Percentiles rank a stretch among this genome's conserved stretches.
phyloP scores from a whole-genome alignment of 2,329 filamentous ascomycete species.

The Bipolaris victoriae region DNA sequence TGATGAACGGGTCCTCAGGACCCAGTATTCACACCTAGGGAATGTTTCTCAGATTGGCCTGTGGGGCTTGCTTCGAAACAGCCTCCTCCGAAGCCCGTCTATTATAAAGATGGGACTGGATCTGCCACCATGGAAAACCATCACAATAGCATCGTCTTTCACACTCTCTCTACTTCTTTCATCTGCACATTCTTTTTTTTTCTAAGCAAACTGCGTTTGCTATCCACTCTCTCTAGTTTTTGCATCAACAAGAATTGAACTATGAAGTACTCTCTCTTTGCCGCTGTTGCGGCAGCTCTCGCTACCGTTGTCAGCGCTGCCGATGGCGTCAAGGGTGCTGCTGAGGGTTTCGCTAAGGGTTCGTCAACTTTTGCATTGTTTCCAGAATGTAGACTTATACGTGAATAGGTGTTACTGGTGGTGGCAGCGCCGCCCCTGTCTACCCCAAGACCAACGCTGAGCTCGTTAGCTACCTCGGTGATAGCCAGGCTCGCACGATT shows the following conservation, averaged over 20 bases:
- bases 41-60: conserved; percentile 17
- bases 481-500: conserved; percentile 62
- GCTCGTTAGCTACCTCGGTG: conserved; percentile 65
- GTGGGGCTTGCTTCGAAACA: conserved; percentile 15
- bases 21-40: not conserved
- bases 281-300: conserved; percentile 25
- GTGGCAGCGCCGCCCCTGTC: conserved; percentile 29
- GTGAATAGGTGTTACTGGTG: conserved; percentile 28
- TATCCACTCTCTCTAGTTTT: conserved; percentile 23
- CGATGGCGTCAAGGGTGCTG: conserved; percentile 33
- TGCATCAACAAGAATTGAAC: conserved; percentile 8
- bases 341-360: conserved; percentile 38
- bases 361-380: not conserved
- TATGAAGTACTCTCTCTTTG: conserved; percentile 31
- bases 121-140: not conserved
- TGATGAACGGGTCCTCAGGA: conserved; percentile 4
- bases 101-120: conserved; percentile 20
- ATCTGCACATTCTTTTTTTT: not conserved
- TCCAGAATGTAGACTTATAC: not conserved
- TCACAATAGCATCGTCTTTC: conserved; percentile 17
- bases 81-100: conserved; percentile 8
- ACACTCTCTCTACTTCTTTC: conserved; percentile 14
- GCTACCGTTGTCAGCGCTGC: conserved; percentile 28
- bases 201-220: conserved; percentile 32
- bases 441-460: conserved; percentile 49